Evolutionary conservation across 2,329 filamentous ascomycete genomes (phyloP).

Genomic region (Elsinoe australis): DNA sequence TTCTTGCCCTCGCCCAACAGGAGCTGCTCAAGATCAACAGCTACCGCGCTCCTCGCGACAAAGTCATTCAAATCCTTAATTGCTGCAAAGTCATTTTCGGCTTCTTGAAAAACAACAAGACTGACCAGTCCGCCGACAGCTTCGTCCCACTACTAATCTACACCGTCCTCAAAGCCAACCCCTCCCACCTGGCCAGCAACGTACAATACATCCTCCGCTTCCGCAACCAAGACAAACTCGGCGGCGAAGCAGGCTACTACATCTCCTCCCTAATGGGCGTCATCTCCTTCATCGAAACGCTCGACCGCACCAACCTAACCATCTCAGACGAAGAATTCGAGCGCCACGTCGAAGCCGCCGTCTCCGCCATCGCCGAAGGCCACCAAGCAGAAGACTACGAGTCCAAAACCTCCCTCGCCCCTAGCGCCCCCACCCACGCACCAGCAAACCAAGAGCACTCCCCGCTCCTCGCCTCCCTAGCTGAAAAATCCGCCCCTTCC

Average conservation of each 20-base stretch:
- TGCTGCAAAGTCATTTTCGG: constrained; percentile 99
- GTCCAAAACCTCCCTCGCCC: constrained; percentile 19
- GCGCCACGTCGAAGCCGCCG: constrained; percentile 88
- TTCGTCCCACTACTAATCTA: constrained; percentile 95
- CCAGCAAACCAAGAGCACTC: constrained; percentile 32
- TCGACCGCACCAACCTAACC: constrained; percentile 87
- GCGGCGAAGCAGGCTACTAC: constrained; percentile 97
- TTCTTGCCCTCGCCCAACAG: constrained; percentile 82
- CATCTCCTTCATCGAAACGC: constrained; percentile 91
- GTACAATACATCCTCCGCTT: constrained; percentile 97
- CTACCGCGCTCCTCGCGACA: constrained; percentile 93
- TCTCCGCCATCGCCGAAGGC: constrained; percentile 89
- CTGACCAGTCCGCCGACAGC: constrained; percentile 89
- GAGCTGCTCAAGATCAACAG: constrained; percentile 94
- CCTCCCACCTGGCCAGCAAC: constrained; percentile 91
- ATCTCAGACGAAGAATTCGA: constrained; percentile 95
- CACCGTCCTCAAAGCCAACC: constrained; percentile 87
- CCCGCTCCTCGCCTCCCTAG: constrained; percentile 36
- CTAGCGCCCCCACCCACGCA: constrained; percentile 26
- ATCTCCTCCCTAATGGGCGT: constrained; percentile 92
- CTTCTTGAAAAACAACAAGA: constrained; percentile 81
- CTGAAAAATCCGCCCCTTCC: constrained; percentile 44
- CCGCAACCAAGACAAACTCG: constrained; percentile 92
- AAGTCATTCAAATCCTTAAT: constrained; percentile 96
- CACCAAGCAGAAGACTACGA: constrained; percentile 56